phyloP scores from a whole-genome alignment of 345 rosid species.

The Corymbia maculata region DNA sequence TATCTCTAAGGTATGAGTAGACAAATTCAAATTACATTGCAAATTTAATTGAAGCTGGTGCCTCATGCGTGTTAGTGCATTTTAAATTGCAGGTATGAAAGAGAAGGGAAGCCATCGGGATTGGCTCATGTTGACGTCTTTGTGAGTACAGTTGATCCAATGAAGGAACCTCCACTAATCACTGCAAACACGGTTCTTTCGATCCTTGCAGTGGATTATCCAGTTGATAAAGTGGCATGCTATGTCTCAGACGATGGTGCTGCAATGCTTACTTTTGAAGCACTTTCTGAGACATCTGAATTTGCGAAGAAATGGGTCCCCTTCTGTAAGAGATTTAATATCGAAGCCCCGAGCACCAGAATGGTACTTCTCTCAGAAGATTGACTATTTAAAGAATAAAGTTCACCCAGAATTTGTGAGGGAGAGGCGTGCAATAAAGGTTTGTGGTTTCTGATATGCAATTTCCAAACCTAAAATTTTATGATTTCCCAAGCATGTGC shows the following conservation, averaged over 20 bases:
- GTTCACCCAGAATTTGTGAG: constrained; percentile 94
- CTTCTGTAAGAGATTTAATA: constrained; percentile 79
- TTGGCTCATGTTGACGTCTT: constrained; percentile 72
- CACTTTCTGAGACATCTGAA: constrained; percentile 96
- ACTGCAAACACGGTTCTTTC: constrained; percentile 98
- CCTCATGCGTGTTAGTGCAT: background rate
- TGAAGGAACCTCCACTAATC: constrained; percentile 97
- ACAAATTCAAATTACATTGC: background rate
- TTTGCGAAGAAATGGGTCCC: constrained; percentile 99
- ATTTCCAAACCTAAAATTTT: background rate
- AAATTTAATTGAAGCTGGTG: background rate
- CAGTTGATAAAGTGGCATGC: constrained; percentile 87
- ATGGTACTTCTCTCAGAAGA: constrained; percentile 93
- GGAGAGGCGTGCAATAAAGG: constrained; percentile 98
- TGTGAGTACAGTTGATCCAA: constrained; percentile 96
- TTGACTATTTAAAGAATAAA: constrained; percentile 90
- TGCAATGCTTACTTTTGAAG: constrained; percentile 99
- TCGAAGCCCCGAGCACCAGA: constrained; percentile 99
- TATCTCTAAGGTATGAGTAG: constrained; percentile 64
- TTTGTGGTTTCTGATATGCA: constrained; percentile 4
- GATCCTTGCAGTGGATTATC: constrained; percentile 97
- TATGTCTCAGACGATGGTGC: constrained; percentile 99
- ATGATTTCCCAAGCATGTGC: background rate
- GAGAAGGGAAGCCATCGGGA: constrained; percentile 90
- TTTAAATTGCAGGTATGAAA: constrained; percentile 61